Percentiles rank a stretch among this genome's conserved stretches.
Conservation (phyloP, 306 rosid genomes). For the Aeschynomene evenia region DNA sequence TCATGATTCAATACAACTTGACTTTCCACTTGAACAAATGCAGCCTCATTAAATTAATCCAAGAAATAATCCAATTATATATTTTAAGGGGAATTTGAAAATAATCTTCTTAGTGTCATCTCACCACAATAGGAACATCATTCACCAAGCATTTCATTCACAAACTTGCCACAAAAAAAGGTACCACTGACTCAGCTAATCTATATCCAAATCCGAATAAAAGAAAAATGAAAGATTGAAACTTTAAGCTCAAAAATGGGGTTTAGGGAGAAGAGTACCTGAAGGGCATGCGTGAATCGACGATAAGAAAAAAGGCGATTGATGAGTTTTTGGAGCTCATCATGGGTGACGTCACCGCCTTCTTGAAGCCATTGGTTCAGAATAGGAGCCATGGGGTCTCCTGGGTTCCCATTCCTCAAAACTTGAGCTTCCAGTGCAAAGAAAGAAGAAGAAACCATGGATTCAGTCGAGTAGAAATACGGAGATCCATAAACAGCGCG, state of each 20-base stretch:
- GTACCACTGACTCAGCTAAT: neutral
- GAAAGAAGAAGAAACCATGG: constrained; percentile 24
- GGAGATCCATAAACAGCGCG: constrained; percentile 21
- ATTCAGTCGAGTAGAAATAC: constrained; percentile 11
- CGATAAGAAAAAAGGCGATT: constrained; percentile 40
- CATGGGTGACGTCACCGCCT: constrained; percentile 38
- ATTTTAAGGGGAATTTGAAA: neutral
- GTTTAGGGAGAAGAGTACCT: constrained; percentile 35
- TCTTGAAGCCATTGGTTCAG: constrained; percentile 62
- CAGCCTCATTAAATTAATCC: neutral
- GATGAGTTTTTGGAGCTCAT: constrained; percentile 37
- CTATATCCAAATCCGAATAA: neutral
- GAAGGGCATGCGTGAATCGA: constrained; percentile 69
- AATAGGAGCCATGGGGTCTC: constrained; percentile 38
- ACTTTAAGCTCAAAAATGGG: neutral
- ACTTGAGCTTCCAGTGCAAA: constrained; percentile 33
- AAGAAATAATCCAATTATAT: neutral
- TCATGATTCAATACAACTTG: neutral
- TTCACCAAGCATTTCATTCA: neutral
- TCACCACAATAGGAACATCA: neutral
- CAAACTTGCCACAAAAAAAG: neutral
- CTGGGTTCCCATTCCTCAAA: constrained; percentile 38
- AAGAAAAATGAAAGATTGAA: neutral
- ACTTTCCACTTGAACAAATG: neutral
- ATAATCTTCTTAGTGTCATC: neutral